Evolutionary conservation across 148 eudicot species (phyloP).

Genomic region (Vaccinium corymbosum): DNA sequence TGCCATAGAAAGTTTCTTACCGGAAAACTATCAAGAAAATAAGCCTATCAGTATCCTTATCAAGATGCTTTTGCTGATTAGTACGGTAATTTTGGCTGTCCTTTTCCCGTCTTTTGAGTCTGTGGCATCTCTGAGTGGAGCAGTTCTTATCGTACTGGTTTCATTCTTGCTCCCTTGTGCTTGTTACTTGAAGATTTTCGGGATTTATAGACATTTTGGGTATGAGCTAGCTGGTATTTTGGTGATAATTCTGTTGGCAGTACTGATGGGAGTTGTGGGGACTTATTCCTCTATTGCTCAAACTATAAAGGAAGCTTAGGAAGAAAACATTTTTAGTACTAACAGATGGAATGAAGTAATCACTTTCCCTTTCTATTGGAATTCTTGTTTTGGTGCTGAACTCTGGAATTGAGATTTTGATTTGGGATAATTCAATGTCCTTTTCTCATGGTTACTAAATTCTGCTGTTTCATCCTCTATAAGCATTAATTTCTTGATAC

Average conservation of each 20-base stretch:
- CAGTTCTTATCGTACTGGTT: conserved; percentile 13
- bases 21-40: conserved; percentile 15
- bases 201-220: conserved; percentile 18
- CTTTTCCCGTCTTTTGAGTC: conserved; percentile 25
- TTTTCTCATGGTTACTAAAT: not conserved
- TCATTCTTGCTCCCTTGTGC: conserved; percentile 30
- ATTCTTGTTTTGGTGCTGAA: too few relatives aligned
- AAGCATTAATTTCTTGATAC: too few relatives aligned
- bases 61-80: conserved; percentile 20
- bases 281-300: conserved; percentile 23
- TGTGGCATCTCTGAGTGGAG: conserved; percentile 22
- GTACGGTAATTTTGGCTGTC: conserved; percentile 19
- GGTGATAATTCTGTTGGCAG: conserved; percentile 18
- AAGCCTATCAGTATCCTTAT: conserved; percentile 5
- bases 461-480: too few relatives aligned
- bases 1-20: conserved; percentile 29
- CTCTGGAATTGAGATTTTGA: too few relatives aligned
- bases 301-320: conserved; percentile 19
- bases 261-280: conserved; percentile 20
- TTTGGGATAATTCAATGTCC: not conserved
- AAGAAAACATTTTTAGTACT: too few relatives aligned
- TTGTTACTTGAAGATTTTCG: conserved; percentile 29
- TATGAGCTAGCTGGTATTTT: conserved; percentile 24
- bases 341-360: too few relatives aligned
- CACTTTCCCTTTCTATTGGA: too few relatives aligned